Evolutionary conservation across 2,329 filamentous ascomycete genomes (phyloP), one percentile per base, ranked within the genome.

Genomic region (Leptographium procerum): DNA sequence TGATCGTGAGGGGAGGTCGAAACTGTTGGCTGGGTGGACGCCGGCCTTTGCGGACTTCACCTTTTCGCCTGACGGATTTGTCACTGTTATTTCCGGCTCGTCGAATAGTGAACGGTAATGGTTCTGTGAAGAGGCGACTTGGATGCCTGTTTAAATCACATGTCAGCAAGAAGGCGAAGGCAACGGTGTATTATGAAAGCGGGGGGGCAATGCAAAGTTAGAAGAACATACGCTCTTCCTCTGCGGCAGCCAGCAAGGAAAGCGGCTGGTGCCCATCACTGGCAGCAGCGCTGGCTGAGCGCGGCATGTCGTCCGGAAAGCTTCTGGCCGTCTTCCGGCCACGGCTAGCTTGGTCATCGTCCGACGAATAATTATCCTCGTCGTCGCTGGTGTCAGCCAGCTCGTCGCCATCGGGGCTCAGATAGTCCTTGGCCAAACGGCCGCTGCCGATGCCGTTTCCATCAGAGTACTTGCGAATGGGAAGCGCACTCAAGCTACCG

Each of bases 11-110:
- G 81, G 78, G 60, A 85, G 75, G 66, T 96, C 91, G 68, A 91
- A 96, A 68, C 86, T 94, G 13, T 89, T 95, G 57, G 84, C 83
- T 1, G 91, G 91, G 69, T 95, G 91, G 13, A 94, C 82, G 2
- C 79, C 78, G 1, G 77, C 68, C 67, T 83, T 85, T 61, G 66
- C 73, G 56, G 71, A 68, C 65, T 79, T 83, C 63, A 75, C 73
- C 64, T 80, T 83, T 58, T 87, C 83, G 19, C 84, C 84, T 3
- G 79, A 74, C 1, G 86, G 81, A 33, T 77, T 79, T 0, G 83
- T 88, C 33, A 87, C 71, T 9, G 80, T 85, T 61, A 88, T 84
- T 62, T 83, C 76, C 2, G 86, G 85, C 55, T 89, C 86, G 45
- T 79, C 76, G 19, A 89, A 75, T 2, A 88, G 72, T 8, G 86